phyloP scores from a whole-genome alignment of 2,329 filamentous ascomycete genomes.

The Ophiostoma piceae region DNA sequence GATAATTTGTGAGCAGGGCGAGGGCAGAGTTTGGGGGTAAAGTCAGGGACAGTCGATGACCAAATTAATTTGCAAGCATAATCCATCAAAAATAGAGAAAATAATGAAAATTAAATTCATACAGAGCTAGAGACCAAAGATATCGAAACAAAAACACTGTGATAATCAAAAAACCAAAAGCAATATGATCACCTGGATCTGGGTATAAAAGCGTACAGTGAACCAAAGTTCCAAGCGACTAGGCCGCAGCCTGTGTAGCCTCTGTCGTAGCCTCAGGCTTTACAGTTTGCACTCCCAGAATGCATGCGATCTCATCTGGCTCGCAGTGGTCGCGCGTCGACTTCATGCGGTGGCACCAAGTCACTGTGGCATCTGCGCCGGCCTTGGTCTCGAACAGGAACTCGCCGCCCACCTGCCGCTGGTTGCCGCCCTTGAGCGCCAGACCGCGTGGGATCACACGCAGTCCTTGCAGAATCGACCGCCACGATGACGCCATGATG shows the following conservation, averaged over 20 bases:
- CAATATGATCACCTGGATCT: not conserved
- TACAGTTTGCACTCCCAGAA: slow-evolving; percentile 37
- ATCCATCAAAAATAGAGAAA: not conserved
- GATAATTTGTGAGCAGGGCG: slow-evolving; percentile 22
- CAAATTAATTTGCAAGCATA: not conserved
- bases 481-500: slow-evolving; percentile 42
- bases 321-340: slow-evolving; percentile 74
- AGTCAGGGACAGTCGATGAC: not conserved
- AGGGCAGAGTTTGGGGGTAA: not conserved
- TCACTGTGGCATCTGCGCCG: slow-evolving; percentile 41
- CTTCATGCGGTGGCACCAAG: slow-evolving; percentile 79
- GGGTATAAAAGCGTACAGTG: not conserved
- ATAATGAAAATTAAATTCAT: not conserved
- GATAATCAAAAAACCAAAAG: not conserved
- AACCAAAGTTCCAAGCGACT: not conserved
- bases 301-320: slow-evolving; percentile 58
- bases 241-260: not conserved
- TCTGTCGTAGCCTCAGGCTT: not conserved
- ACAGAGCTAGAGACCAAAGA: not conserved
- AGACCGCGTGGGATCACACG: slow-evolving; percentile 53
- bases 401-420: slow-evolving; percentile 68
- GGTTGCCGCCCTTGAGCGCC: slow-evolving; percentile 59
- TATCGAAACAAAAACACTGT: not conserved
- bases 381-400: slow-evolving; percentile 59
- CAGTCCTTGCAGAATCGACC: slow-evolving; percentile 55